Conservation (phyloP, 345 rosid species). For the Rhizophora mangle region DNA sequence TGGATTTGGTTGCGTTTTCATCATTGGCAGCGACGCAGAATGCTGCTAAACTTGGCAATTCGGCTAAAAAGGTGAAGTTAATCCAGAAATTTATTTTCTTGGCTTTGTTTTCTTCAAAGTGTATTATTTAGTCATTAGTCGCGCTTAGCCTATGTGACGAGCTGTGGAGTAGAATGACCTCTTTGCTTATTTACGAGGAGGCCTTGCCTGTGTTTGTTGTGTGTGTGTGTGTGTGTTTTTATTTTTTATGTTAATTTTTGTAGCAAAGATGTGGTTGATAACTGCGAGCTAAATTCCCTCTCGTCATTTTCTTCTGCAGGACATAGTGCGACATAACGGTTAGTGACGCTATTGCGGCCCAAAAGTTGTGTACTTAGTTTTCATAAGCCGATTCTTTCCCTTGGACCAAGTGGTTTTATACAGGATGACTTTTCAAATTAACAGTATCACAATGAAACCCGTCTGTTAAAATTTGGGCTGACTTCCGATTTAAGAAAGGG, state of each 20-base stretch:
- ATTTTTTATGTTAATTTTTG: too few species aligned
- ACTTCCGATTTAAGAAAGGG: background rate
- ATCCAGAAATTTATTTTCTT: background rate
- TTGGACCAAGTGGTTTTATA: background rate
- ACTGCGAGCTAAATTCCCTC: background rate
- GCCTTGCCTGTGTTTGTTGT: too few species aligned
- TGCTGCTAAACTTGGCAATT: background rate
- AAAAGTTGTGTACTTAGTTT: background rate
- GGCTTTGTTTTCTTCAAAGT: background rate
- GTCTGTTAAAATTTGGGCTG: background rate
- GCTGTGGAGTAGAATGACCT: background rate
- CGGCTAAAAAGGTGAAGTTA: constrained; percentile 6
- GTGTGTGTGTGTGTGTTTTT: too few species aligned
- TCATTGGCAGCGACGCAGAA: constrained; percentile 2
- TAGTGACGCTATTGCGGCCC: constrained; percentile 23
- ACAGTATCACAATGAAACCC: background rate
- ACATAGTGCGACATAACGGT: constrained; percentile 47
- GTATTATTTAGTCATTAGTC: background rate
- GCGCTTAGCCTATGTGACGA: background rate
- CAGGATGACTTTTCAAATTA: background rate
- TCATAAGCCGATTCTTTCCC: background rate
- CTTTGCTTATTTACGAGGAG: too few species aligned
- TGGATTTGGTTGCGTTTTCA: constrained; percentile 17
- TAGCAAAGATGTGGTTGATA: too few species aligned
- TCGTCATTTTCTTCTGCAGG: constrained; percentile 44